Percentiles rank a stretch among this genome's conserved stretches.
phyloP scores from a whole-genome alignment of 2,329 filamentous ascomycete genomes.

The Trichoderma brevicompactum region DNA sequence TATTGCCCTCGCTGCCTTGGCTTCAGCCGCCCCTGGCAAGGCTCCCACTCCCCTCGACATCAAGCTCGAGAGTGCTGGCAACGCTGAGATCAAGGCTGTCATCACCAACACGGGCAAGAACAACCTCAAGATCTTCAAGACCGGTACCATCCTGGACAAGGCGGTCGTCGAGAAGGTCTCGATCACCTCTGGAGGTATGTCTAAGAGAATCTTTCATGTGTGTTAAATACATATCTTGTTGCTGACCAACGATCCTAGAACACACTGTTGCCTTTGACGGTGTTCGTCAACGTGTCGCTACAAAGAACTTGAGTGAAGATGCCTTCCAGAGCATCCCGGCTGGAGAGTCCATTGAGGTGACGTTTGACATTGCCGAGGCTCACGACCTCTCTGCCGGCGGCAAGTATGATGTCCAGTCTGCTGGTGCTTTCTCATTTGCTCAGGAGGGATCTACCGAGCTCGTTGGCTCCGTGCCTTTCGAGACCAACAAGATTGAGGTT shows the following conservation, averaged over 20 bases:
- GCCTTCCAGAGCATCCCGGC: constrained; percentile 56
- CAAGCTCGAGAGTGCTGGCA: constrained; percentile 53
- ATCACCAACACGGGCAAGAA: constrained; percentile 58
- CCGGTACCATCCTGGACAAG: constrained; percentile 58
- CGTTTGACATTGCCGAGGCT: constrained; percentile 59
- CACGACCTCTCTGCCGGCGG: constrained; percentile 59
- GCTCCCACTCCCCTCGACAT: constrained; percentile 49
- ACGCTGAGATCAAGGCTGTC: constrained; percentile 57
- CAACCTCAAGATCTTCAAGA: constrained; percentile 57
- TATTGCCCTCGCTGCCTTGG: constrained; percentile 43
- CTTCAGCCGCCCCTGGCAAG: constrained; percentile 44
- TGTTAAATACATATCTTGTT: not conserved
- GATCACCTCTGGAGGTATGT: constrained; percentile 51
- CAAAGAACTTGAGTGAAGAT: constrained; percentile 49
- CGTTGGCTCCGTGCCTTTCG: constrained; percentile 58
- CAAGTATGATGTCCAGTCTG: constrained; percentile 58
- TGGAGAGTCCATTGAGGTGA: constrained; percentile 55
- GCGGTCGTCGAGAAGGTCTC: constrained; percentile 58
- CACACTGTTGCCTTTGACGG: constrained; percentile 56
- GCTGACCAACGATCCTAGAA: constrained; percentile 35
- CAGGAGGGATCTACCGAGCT: constrained; percentile 56
- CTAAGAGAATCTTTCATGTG: not conserved
- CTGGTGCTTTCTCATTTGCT: constrained; percentile 61
- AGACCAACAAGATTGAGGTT: constrained; percentile 62
- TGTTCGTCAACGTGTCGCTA: constrained; percentile 55